Evolutionary conservation across 495 filamentous ascomycete species (phyloP), one percentile per base, ranked within the genome.

Genomic region (Wilcoxina mikolae): DNA sequence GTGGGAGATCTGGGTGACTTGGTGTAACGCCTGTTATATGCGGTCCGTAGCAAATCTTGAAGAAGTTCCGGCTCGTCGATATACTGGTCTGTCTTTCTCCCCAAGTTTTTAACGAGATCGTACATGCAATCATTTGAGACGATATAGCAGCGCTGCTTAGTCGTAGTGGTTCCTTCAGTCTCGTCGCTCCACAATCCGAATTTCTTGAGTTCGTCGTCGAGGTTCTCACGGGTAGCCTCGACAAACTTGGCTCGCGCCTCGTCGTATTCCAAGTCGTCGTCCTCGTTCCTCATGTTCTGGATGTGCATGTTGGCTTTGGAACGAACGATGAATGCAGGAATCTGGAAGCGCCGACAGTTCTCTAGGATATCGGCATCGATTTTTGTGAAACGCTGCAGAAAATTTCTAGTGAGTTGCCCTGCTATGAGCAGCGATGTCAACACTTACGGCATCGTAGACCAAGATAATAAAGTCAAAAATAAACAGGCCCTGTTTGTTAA

Each of bases 401-500:
- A 53, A 27, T 3, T 10, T 24, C 4, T 25, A 53, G 3, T 24
- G 11, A 3, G 2, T 10, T 0, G 7, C 49, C 54, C 3, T 27
- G 47, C 27, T 52, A 35, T 7, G 53, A 25, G 18, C 46, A 52
- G 15, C 7, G 31, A 15, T 35, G 31, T 7, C 7, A 35, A 20
- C 18, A 15, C 18, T 15, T 31, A 31, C 29, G 41, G 45, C 41
- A 38, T 39, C 31, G 29, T 50, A 54, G 23, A 54, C 29, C 12
- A 50, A 31, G 18, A 62, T 58, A 7, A 62, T 28, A 24, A 53
- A 18, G 23, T 63, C 59, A 35, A 64, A 61, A 12, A 61, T 33
- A 25, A 56, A 61, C 17, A 63, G 52, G 0, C 55, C 58, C 26
- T 58, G 55, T 27, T 55, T 33, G 17, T 60, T 63, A 55, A 63